Percentiles rank a stretch among this genome's conserved stretches.
Conservation (phyloP, 768 basidiomycete species). For the Xanthoconium purpureum region DNA sequence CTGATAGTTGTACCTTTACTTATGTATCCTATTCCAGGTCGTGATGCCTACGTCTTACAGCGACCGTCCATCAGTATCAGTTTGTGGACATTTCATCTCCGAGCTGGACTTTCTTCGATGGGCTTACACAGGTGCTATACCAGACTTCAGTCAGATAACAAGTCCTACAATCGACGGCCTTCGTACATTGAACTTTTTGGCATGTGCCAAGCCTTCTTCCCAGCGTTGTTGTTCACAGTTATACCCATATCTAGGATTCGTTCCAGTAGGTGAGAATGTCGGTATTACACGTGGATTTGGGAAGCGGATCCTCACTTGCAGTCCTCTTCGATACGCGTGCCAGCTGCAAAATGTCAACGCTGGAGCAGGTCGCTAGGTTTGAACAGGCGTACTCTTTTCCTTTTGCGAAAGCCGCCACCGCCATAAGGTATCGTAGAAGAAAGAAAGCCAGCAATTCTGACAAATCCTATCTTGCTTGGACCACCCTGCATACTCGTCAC, state of each 20-base stretch:
- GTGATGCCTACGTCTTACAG: no score
- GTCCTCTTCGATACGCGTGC: background rate
- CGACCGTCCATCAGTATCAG: no score
- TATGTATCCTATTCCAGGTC: background rate
- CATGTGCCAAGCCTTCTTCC: background rate
- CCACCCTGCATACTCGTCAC: background rate
- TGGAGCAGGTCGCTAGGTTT: no score
- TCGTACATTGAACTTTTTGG: constrained; percentile 2
- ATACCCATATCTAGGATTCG: background rate
- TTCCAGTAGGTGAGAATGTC: background rate
- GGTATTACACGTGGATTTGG: background rate
- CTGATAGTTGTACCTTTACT: background rate
- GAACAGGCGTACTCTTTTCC: background rate
- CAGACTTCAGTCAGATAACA: background rate
- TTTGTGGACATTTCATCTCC: no score
- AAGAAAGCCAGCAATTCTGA: background rate
- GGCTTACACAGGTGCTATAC: constrained; percentile 3
- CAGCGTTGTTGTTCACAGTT: background rate
- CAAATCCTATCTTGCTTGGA: constrained; percentile 4
- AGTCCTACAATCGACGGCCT: background rate
- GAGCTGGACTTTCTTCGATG: background rate
- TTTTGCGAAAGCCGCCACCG: constrained; percentile 1
- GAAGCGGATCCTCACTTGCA: background rate
- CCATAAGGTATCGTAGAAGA: background rate
- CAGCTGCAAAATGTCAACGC: background rate